Evolutionary conservation across 305 asterid genomes (phyloP), one percentile per base, ranked within the genome.

Genomic region (Solanum hybrid): DNA sequence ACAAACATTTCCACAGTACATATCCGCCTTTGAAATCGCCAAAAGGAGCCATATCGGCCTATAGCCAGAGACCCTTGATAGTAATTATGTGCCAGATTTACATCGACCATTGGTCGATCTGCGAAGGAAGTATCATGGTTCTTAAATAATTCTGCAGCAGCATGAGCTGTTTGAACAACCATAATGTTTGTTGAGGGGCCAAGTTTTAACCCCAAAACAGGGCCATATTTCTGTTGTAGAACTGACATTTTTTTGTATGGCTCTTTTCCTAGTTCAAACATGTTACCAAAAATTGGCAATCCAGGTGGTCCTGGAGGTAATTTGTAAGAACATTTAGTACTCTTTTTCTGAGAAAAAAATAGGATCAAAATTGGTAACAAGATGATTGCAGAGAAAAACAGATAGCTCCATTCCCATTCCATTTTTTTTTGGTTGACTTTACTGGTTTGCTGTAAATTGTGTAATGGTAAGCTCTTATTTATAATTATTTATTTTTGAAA

Each of bases 91-190:
- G 72, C 24, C 5, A 0, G 1, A 70, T 34, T 78, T 29, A 22
- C 73, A 33, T 89, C 87, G 15, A 6, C 14, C 1, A 13, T 7
- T 4, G 7, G 17, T n/a, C 90, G 45, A 38, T 89, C 78, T 0
- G 45, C 90, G n/a, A 89, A 88, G 24, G 90, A 86, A 12, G 77
- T 89, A 15, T 92, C 93, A 77, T 92, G 91, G 29, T 90, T 92
- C 89, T 92, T 92, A 86, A 90, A 90, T 3, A 92, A 72, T 34
- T 92, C 92, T 0, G 88, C 81, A 26, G 22, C 79, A 26, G 79
- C 79, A 1, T 73, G 22, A 73, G 79, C 79, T 73, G 79, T 73
- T 73, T 8, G 91, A 3, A 91, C 87, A 14, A 82, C 91, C 91
- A 91, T 89, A 17, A 91, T 89, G 79, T 91, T 91, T 24, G 80